Evolutionary conservation across 2,329 filamentous ascomycete species (phyloP).

Genomic region (Paecilomyces fulvus): DNA sequence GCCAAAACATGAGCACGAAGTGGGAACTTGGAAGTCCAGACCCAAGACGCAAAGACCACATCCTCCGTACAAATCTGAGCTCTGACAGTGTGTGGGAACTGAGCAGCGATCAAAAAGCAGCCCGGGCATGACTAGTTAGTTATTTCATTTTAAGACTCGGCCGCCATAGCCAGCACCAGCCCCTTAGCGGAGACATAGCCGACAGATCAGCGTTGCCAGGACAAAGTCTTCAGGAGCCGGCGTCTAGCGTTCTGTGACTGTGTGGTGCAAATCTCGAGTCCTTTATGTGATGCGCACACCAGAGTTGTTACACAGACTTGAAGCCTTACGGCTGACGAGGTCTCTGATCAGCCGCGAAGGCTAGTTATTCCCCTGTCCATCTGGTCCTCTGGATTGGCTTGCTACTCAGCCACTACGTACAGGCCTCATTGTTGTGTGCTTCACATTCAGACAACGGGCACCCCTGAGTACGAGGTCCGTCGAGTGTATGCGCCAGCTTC

Average conservation of each 20-base stretch:
- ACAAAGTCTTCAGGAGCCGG: neutral
- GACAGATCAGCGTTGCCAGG: neutral
- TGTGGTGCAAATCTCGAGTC: neutral
- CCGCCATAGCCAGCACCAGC: neutral
- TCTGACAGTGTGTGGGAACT: neutral
- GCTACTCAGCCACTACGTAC: neutral
- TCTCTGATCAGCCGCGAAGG: neutral
- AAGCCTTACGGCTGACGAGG: neutral
- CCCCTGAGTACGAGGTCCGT: neutral
- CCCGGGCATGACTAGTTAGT: neutral
- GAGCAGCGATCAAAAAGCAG: constrained; percentile 1
- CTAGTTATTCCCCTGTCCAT: neutral
- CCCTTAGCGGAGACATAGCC: neutral
- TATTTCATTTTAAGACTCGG: neutral
- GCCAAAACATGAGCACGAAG: neutral
- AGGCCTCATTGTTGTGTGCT: neutral
- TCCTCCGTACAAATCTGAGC: neutral
- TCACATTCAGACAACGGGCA: neutral
- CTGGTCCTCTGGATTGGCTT: neutral
- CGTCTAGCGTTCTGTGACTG: neutral
- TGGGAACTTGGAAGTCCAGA: neutral
- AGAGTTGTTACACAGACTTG: neutral
- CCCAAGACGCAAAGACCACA: neutral
- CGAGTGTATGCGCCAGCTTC: neutral
- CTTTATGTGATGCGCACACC: neutral